Percentiles rank a stretch among this genome's conserved stretches.
Conservation (phyloP, 768 basidiomycete species). For the Serendipita indica region DNA sequence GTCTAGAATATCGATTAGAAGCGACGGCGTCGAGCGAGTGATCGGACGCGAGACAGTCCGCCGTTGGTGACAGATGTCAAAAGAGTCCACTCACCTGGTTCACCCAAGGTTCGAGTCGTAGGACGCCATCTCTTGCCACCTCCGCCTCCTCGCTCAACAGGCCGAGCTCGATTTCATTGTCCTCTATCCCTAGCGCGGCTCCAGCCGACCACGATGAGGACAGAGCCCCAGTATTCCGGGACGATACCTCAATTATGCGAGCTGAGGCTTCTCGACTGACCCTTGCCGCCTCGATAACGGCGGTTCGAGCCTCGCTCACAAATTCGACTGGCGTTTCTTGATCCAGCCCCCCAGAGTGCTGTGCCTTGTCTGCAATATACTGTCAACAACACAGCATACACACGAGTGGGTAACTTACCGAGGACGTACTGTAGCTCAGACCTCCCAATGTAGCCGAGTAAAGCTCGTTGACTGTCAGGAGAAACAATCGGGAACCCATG, state of each 20-base stretch:
- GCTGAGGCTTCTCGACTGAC: slow-evolving; percentile 29
- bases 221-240: background rate
- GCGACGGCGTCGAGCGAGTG: background rate
- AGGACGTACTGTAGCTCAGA: slow-evolving; percentile 75
- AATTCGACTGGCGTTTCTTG: slow-evolving; percentile 64
- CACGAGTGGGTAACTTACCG: slow-evolving; percentile 32
- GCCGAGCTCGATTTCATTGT: slow-evolving; percentile 48
- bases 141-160: slow-evolving; percentile 28
- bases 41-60: background rate
- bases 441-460: slow-evolving; percentile 80
- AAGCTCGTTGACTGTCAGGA: slow-evolving; percentile 38
- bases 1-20: slow-evolving; percentile 65
- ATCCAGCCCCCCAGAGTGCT: slow-evolving; percentile 43
- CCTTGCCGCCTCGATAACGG: background rate
- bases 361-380: slow-evolving; percentile 46
- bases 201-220: slow-evolving; percentile 21
- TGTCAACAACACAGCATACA: background rate
- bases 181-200: slow-evolving; percentile 44
- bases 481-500: slow-evolving; percentile 88
- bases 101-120: slow-evolving; percentile 80
- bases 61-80: background rate
- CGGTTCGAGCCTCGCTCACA: slow-evolving; percentile 27
- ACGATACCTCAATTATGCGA: background rate
- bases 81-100: slow-evolving; percentile 53
- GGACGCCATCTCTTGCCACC: slow-evolving; percentile 33